Evolutionary conservation across 108 stramenopile species (phyloP).

Genomic region (Schizochytrium sp.): DNA sequence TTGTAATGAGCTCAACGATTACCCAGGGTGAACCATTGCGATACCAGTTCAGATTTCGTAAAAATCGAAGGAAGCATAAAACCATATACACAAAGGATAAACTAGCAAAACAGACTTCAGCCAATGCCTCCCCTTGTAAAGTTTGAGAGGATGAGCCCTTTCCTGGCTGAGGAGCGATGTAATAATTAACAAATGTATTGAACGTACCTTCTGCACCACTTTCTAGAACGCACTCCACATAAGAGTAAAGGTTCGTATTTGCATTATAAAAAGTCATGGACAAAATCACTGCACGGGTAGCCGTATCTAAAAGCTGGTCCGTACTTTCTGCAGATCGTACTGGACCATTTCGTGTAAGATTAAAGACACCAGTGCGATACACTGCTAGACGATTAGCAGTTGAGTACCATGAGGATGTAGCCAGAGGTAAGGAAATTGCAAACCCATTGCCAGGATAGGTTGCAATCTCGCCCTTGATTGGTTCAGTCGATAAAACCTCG

Average conservation of each 20-base stretch:
- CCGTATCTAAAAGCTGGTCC: background rate
- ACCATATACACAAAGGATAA: conserved; percentile 16
- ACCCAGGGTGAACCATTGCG: background rate
- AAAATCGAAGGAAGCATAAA: background rate
- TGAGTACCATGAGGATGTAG: conserved; percentile 1
- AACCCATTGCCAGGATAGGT: conserved; percentile 49
- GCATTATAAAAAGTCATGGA: conserved; percentile 41
- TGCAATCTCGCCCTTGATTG: background rate
- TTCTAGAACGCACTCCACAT: conserved; percentile 8
- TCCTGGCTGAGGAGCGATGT: conserved; percentile 12
- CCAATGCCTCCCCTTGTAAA: background rate
- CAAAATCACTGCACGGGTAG: background rate
- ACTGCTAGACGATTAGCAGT: background rate
- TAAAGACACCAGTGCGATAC: background rate
- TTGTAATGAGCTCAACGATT: background rate
- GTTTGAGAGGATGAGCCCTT: background rate
- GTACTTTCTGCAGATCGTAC: background rate
- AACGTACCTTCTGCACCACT: background rate
- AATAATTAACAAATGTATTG: conserved; percentile 24
- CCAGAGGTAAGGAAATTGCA: background rate
- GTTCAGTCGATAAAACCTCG: background rate
- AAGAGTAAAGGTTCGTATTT: conserved; percentile 22
- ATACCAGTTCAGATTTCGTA: conserved; percentile 17
- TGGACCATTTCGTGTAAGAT: conserved; percentile 8
- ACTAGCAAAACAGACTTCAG: conserved; percentile 4